phyloP scores from a whole-genome alignment of 2,329 filamentous ascomycete species.

The Colletotrichum cordylinicola region DNA sequence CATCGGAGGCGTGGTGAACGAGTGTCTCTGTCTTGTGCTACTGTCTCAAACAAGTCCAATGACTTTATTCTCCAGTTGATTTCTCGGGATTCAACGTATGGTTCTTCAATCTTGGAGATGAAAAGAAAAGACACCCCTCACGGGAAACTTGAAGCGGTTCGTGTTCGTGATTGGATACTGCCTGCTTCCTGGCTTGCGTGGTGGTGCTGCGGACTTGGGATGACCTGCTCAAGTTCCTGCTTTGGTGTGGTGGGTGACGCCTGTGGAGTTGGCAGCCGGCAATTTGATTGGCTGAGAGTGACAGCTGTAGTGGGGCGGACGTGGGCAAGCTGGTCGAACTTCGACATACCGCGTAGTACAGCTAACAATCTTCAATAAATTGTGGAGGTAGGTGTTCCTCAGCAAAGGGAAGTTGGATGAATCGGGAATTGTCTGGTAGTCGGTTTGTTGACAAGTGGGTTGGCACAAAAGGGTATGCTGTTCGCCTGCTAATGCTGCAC shows the following conservation, averaged over 20 bases:
- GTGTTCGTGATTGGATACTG: not conserved
- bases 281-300: not conserved
- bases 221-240: not conserved
- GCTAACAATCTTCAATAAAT: not conserved
- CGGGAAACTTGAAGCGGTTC: not conserved
- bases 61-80: not conserved
- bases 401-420: not conserved
- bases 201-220: not conserved
- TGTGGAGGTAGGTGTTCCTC: not conserved
- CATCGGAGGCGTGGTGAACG: not conserved
- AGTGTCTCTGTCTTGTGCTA: not conserved
- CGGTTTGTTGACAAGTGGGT: not conserved
- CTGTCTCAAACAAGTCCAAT: not conserved
- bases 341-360: not conserved
- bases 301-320: not conserved
- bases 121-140: not conserved
- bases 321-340: not conserved
- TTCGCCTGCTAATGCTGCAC: not conserved
- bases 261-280: not conserved
- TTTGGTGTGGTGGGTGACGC: not conserved
- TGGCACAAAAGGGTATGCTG: not conserved
- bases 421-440: fast-evolving
- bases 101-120: not conserved
- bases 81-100: not conserved
- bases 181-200: not conserved